Conservation (phyloP, 2,329 filamentous ascomycete genomes). For the Rhinocladiella similis region DNA sequence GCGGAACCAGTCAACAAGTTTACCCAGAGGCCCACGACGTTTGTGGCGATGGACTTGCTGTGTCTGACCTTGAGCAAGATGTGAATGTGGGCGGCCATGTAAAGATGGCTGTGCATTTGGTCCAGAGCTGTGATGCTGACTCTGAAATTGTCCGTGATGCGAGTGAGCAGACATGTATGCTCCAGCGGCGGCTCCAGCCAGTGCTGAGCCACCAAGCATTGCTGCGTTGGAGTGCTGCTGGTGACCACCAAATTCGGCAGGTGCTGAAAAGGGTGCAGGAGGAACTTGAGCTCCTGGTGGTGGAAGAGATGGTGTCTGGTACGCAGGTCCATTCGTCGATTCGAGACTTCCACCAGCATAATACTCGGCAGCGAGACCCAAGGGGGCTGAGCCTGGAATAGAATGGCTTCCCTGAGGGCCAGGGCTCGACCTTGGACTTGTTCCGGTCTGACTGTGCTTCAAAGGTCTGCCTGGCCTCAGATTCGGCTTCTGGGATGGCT, state of each 20-base stretch:
- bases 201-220: slow-evolving; percentile 35
- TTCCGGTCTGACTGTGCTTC: slow-evolving; percentile 29
- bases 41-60: slow-evolving; percentile 43
- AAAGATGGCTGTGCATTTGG: background rate
- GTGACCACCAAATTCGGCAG: slow-evolving; percentile 5
- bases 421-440: slow-evolving; percentile 30
- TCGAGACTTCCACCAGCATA: slow-evolving; percentile 11
- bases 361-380: slow-evolving; percentile 21
- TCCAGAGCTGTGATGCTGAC: slow-evolving; percentile 35
- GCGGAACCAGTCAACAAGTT: slow-evolving; percentile 61
- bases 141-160: slow-evolving; percentile 36
- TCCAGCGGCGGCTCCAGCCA: slow-evolving; percentile 42
- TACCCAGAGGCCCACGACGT: slow-evolving; percentile 57
- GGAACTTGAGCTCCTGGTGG: slow-evolving; percentile 22
- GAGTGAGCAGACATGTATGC: slow-evolving; percentile 41
- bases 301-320: slow-evolving; percentile 20
- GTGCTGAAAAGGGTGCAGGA: slow-evolving; percentile 29
- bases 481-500: slow-evolving; percentile 32
- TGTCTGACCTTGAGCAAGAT: slow-evolving; percentile 6
- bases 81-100: background rate
- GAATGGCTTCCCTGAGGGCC: background rate
- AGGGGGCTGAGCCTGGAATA: slow-evolving; percentile 3
- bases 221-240: slow-evolving; percentile 32
- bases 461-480: slow-evolving; percentile 6
- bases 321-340: background rate